Percentiles rank a stretch among this genome's conserved stretches.
phyloP scores from a whole-genome alignment of 2,329 filamentous ascomycete genomes.

The Exophiala spinifera region DNA sequence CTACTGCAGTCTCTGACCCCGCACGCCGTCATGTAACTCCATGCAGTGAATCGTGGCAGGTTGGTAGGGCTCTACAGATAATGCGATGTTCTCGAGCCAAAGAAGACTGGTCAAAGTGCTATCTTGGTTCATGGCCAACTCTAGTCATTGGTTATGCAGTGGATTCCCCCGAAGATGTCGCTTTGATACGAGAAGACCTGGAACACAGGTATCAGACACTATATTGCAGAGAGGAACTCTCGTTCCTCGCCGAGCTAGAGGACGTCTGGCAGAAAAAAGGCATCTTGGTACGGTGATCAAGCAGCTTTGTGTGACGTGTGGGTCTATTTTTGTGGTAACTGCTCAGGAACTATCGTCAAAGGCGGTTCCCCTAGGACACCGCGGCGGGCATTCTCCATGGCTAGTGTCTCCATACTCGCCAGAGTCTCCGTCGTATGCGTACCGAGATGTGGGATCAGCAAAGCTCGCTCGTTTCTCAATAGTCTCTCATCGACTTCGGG shows the following conservation, averaged over 20 bases:
- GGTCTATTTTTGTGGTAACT: no score
- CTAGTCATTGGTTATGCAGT: conserved; percentile 21
- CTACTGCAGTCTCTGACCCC: conserved; percentile 5
- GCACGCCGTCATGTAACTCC: conserved; percentile 5
- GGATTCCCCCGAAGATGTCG: conserved; percentile 13
- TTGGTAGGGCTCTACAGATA: conserved; percentile 14
- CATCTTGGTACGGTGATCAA: neutral
- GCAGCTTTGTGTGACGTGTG: neutral
- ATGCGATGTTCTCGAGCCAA: conserved; percentile 17
- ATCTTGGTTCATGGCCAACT: conserved; percentile 22
- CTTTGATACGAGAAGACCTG: conserved; percentile 13
- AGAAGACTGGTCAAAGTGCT: conserved; percentile 18
- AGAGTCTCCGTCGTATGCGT: conserved; percentile 66
- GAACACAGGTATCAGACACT: conserved; percentile 8
- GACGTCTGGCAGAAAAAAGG: conserved; percentile 16
- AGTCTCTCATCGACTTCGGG: conserved; percentile 72
- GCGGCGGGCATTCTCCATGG: no score
- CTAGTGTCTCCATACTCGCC: no score
- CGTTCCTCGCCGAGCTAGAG: conserved; percentile 15
- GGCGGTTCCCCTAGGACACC: no score
- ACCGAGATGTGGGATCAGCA: conserved; percentile 72
- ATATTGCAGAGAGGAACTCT: conserved; percentile 14
- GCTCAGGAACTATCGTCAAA: no score
- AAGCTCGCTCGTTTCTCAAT: conserved; percentile 65
- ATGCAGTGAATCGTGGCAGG: conserved; percentile 15